Evolutionary conservation across 1,139 yeast species (phyloP).

Genomic region (Suhomyces wounanorum): DNA sequence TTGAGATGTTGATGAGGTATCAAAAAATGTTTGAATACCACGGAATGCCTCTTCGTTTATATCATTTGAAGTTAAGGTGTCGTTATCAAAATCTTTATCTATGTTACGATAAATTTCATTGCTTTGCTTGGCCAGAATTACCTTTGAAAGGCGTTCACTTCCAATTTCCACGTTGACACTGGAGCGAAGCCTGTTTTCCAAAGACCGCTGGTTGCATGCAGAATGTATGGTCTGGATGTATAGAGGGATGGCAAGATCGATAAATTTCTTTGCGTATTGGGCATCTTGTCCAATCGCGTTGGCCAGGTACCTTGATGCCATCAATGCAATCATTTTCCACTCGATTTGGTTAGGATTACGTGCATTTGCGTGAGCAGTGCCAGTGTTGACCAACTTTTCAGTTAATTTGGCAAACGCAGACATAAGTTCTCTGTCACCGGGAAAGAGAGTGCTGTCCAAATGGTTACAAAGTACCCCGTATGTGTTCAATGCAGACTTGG

Average conservation of each 20-base stretch:
- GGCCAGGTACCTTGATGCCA: constrained; percentile 47
- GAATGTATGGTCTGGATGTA: constrained; percentile 35
- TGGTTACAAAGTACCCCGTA: constrained; percentile 63
- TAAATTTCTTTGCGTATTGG: constrained; percentile 39
- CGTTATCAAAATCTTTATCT: constrained; percentile 36
- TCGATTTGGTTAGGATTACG: constrained; percentile 42
- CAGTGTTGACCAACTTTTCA: constrained; percentile 35
- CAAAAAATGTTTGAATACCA: constrained; percentile 51
- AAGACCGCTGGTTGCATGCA: constrained; percentile 18
- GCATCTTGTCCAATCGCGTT: constrained; percentile 45
- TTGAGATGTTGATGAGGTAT: constrained; percentile 52
- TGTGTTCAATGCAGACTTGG: constrained; percentile 52
- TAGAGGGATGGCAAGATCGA: constrained; percentile 43
- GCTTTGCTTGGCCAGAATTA: constrained; percentile 28
- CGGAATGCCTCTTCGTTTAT: constrained; percentile 42
- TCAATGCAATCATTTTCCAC: constrained; percentile 51
- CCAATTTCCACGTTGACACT: constrained; percentile 30
- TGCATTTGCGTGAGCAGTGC: constrained; percentile 19
- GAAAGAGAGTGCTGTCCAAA: constrained; percentile 67
- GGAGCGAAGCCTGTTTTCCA: constrained; percentile 26
- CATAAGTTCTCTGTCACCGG: constrained; percentile 69
- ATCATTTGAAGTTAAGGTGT: constrained; percentile 26
- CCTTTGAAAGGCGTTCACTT: constrained; percentile 27
- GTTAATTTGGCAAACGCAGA: constrained; percentile 48
- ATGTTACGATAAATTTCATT: constrained; percentile 21